Evolutionary conservation across 2,329 filamentous ascomycete genomes (phyloP), one percentile per base, ranked within the genome.

Genomic region (Colletotrichum sansevieriae): DNA sequence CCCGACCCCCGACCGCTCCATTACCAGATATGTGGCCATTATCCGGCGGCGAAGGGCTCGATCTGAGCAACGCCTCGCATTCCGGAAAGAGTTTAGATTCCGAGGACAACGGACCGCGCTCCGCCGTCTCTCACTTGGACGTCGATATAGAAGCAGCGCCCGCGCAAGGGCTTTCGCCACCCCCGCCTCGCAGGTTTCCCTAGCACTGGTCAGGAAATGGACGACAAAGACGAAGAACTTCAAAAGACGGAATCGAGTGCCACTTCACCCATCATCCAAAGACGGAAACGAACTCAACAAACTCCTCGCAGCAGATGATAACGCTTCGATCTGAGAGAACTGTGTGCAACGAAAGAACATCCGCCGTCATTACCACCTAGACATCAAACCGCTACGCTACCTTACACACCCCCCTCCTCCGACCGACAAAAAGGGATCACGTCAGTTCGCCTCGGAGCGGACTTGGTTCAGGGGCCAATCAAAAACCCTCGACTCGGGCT

Each of bases 141-240:
- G 49, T 54, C 49, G 49, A 54, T 13, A 1, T 68, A 3, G 65
- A 65, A 12, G 52, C 51, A 13, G 65, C 37, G 15, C 54, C 57
- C 8, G 54, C 43, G 1, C 65, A 65, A 18, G 65, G 65, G 13
- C 29, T 68, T 18, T 68, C 65, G 25, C 65, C 65, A 25, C 61
- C 65, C n/a, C 65, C 65, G 55, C 61, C 61, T 55, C 65, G 65
- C 54, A 65, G 65, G 61, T 49, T 49, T 49, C 33, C 65, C 13
- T 68, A 68, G 54, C 39, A 13, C 43, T 52, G 41, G 18, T 54
- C 9, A 29, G 47, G 35, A 49, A 59, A 8, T 46, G 29, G 22
- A 41, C 12, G 39, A 22, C 10, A 51, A 43, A 13, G 8, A n/a
- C 11, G 22, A 13, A 20, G 29, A 29, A 9, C 29, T 39, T 25